These are phyloP conservation scores for Coniferiporia sulphurascens DNA, from an alignment of 1,284 basidiomycete species.

Conservation along the genomic window DNA sequence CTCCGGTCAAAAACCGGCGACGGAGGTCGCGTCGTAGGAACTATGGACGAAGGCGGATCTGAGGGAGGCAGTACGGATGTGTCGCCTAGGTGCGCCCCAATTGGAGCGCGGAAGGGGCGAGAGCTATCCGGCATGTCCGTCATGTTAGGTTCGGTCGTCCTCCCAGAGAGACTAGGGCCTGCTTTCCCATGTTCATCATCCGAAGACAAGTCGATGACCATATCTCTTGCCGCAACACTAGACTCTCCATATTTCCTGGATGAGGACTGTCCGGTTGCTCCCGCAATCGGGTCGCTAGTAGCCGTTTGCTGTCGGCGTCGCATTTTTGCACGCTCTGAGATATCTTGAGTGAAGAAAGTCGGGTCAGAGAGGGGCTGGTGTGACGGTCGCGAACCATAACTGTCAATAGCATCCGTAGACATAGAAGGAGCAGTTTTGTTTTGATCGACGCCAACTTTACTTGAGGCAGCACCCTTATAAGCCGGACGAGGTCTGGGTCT, in stretches of 20 bases:
- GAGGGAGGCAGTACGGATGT: slow-evolving; percentile 31
- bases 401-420: neutral
- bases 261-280: too few relatives aligned
- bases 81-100: slow-evolving; percentile 26
- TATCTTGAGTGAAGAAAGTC: slow-evolving; percentile 29
- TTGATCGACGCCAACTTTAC: neutral
- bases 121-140: neutral
- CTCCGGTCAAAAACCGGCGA: slow-evolving; percentile 21
- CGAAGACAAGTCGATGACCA: neutral
- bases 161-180: neutral
- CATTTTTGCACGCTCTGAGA: slow-evolving; percentile 44
- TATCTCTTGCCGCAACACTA: neutral
- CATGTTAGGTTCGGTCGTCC: neutral
- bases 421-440: neutral
- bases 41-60: slow-evolving; percentile 22
- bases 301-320: slow-evolving; percentile 25
- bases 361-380: neutral
- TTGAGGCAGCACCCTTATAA: neutral
- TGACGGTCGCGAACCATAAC: neutral
- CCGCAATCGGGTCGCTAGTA: slow-evolving; percentile 3
- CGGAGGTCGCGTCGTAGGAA: slow-evolving; percentile 17
- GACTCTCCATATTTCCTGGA: too few relatives aligned
- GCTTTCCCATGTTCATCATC: neutral
- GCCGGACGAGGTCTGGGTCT: slow-evolving; percentile 14
- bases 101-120: slow-evolving; percentile 17